Percentiles rank a stretch among this genome's conserved stretches.
phyloP scores from a whole-genome alignment of 768 basidiomycete genomes.

The Suillus lakei region DNA sequence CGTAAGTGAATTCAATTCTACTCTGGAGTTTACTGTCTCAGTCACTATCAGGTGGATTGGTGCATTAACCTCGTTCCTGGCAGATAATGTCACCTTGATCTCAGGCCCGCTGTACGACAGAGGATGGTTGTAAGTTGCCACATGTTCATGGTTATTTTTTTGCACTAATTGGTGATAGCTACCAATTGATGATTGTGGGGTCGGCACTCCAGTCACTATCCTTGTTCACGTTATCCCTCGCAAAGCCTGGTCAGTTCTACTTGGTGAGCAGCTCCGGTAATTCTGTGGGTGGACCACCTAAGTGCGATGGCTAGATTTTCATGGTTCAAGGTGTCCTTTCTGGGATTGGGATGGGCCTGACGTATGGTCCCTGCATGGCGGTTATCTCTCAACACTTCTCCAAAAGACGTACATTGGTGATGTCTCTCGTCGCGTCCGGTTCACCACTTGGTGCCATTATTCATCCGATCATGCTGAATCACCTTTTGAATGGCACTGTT shows the following conservation, averaged over 20 bases:
- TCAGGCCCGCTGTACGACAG: constrained; percentile 38
- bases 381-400: constrained; percentile 52
- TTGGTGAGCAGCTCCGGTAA: constrained; percentile 29
- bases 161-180: constrained; percentile 7
- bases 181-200: constrained; percentile 17
- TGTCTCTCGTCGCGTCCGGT: constrained; percentile 51
- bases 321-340: constrained; percentile 48
- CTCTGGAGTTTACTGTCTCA: constrained; percentile 33
- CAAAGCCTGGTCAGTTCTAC: constrained; percentile 41
- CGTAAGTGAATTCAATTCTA: constrained; percentile 21
- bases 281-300: background rate
- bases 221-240: constrained; percentile 45
- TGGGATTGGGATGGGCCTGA: constrained; percentile 47
- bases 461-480: constrained; percentile 69
- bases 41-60: constrained; percentile 38
- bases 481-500: constrained; percentile 40
- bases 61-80: constrained; percentile 36
- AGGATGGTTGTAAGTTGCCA: constrained; percentile 31
- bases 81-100: constrained; percentile 31
- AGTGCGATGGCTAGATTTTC: constrained; percentile 36
- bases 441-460: constrained; percentile 58
- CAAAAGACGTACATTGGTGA: constrained; percentile 44
- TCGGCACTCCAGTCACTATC: constrained; percentile 23
- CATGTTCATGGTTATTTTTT: background rate
- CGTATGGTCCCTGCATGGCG: constrained; percentile 49